Conservation (phyloP, 148 eudicot genomes). For the Heliosperma pusillum region DNA sequence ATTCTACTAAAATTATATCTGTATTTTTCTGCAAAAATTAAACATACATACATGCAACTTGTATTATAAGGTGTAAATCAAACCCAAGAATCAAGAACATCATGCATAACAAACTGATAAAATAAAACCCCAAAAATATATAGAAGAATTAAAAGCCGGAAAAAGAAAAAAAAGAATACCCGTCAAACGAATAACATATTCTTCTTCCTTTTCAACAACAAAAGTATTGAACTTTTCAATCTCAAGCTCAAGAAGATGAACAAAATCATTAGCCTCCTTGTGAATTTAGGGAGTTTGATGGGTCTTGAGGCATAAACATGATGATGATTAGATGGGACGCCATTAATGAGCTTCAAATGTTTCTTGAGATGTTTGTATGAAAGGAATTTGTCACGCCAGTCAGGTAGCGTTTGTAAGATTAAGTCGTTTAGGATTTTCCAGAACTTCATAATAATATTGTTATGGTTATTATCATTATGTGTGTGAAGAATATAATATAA, state of each 20-base stretch:
- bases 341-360: constrained; percentile 44
- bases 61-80: not conserved
- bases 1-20: not conserved
- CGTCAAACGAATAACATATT: constrained; percentile 59
- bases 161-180: constrained; percentile 30
- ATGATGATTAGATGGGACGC: constrained; percentile 10
- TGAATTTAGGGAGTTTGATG: constrained; percentile 42
- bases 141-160: not conserved
- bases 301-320: constrained; percentile 12
- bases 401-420: constrained; percentile 59
- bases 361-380: constrained; percentile 70
- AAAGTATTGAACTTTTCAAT: constrained; percentile 64
- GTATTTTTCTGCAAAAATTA: too few species aligned
- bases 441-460: constrained; percentile 43
- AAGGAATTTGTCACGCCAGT: constrained; percentile 74
- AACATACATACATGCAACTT: constrained; percentile 18
- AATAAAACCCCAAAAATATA: not conserved
- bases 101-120: not conserved
- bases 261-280: constrained; percentile 48
- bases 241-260: constrained; percentile 51
- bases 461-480: too few species aligned
- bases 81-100: not conserved
- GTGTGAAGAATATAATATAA: not conserved
- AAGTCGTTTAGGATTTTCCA: constrained; percentile 48
- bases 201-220: constrained; percentile 63